These are phyloP conservation scores for Colletotrichum scovillei DNA, from an alignment of 2,329 filamentous ascomycete species.

Conservation along the genomic window DNA sequence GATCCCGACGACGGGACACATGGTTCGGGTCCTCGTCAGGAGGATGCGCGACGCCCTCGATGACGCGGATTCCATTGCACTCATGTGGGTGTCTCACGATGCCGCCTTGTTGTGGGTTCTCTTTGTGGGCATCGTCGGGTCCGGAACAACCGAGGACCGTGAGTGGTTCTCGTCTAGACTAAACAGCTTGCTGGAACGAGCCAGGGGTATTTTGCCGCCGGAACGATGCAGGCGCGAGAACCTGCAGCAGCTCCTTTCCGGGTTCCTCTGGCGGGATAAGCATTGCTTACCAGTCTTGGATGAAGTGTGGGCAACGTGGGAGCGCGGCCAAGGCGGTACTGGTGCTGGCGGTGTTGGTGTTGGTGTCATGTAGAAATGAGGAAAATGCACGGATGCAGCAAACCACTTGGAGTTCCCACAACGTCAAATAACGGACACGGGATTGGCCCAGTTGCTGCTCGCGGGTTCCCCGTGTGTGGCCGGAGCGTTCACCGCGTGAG, in stretches of 20 bases:
- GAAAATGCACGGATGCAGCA: too few relatives aligned
- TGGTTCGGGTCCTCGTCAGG: conserved; percentile 25
- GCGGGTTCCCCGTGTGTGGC: background rate
- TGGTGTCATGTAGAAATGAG: background rate
- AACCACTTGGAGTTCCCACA: background rate
- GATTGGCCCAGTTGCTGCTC: background rate
- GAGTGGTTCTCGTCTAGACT: conserved; percentile 19
- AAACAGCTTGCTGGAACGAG: conserved; percentile 5
- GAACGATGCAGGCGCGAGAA: conserved; percentile 11
- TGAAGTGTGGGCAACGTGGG: conserved; percentile 15
- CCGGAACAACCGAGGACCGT: conserved; percentile 12
- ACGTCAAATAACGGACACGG: background rate
- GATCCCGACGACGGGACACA: conserved; percentile 33
- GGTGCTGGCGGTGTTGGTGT: background rate
- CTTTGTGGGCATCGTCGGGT: conserved; percentile 34
- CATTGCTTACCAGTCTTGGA: conserved; percentile 27
- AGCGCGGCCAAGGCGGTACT: background rate
- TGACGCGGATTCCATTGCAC: conserved; percentile 23
- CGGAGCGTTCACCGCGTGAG: background rate
- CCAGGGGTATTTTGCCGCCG: conserved; percentile 12
- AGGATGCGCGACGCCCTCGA: conserved; percentile 32
- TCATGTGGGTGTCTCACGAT: conserved; percentile 18
- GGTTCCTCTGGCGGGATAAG: conserved; percentile 46
- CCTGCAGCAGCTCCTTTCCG: conserved; percentile 17
- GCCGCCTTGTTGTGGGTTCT: conserved; percentile 33